Base-by-base conservation (phyloP, 1,284 basidiomycete species). In the Leccinum insolens region DNA sequence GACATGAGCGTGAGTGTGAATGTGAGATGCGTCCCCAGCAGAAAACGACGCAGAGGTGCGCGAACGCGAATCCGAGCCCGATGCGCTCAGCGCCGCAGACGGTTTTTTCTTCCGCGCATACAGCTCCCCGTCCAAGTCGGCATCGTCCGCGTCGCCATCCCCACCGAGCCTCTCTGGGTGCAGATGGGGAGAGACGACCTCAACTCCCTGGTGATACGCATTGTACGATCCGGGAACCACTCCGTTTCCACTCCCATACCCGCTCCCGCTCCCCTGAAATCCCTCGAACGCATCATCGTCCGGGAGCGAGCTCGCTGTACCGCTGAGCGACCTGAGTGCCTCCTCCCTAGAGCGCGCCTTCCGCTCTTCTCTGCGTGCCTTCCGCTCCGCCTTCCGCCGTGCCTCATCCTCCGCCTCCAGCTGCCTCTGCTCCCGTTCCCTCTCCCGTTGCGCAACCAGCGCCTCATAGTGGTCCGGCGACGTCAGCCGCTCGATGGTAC, bases 61-160 rank as follows among this genome's bases (percentile, higher is more conserved):
- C 7, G 88, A 89, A 44, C 83, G 84, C 2, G 88, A 88, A 69
- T 88, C 87, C 1, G 88, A 89, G 17, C 81, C 83, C 25, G 77
- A 79, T 9, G 80, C 80, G 20, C 78, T 78, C 4, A 77, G 74
- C 5, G 71, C 73, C n/a, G 75, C 76, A 2, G 78, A 71, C 8
- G 71, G 70, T 3, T 77, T 77, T 57, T 80, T 75, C 60, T 73
- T 77, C 60, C 83, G 81, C 2, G 85, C 74, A 73, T 91, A 90
- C 3, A 84, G 70, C 55, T 81, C 83, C 0, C 85, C 89, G 60
- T 85, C 90, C 22, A 91, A 82, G 76, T 91, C 90, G 0, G 86
- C 87, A 55, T 81, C 83, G 8, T 85, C 87, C 2, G 78, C 84
- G 1, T 84, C 85, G 5, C 22, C 63, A 2, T 57, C 63, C 28